Base-by-base conservation (phyloP, 2,329 filamentous ascomycete species). In the Aureobasidium sp. region DNA sequence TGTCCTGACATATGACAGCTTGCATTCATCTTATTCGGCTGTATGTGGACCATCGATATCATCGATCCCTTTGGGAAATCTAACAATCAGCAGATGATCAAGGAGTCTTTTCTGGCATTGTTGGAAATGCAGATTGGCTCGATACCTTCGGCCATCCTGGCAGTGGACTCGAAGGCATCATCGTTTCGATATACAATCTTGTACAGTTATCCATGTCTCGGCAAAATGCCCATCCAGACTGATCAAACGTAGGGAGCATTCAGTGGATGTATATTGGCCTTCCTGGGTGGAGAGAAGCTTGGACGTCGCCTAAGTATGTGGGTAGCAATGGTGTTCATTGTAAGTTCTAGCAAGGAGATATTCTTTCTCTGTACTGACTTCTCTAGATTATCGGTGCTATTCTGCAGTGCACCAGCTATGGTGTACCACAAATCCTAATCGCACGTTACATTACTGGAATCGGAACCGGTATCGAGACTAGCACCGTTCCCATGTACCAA, bases 401-500 rank as follows among this genome's bases (percentile, higher is more conserved):
- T 3, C 69, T 82, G 3, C 78, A 81, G 66, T 73, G 76, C 2
- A 71, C 76, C 0, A 74, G 77, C 1, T 78, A 73, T 64, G 72
- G 69, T n/a, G 72, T 76, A 5, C 66, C 76, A 0, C 77, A 79
- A 59, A 72, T 80, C 62, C 75, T 79, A 39, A 71, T 79, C 8
- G 79, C 76, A 2, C 72, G 79, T 13, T 74, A 80, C 32, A 71
- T 82, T 10, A 76, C 79, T 0, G 79, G 79, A 5, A 65, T 80
- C 9, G 79, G 79, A 0, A 75, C 78, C 45, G 79, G 78, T 10
- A 74, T 78, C 41, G 64, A 65, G 16, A 80, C 76, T 37, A 74
- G 72, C 0, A 79, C 77, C 0, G 76, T 77, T 0, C 78, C 78
- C 1, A 77, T 79, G 48, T 75, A 73, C 49, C 71, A 73, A 48